A percentile compares a stretch with the other conserved stretches of the same genome.
Evolutionary conservation across 2,329 filamentous ascomycete species (phyloP).

Genomic region (Chrysoporthe cubensis): DNA sequence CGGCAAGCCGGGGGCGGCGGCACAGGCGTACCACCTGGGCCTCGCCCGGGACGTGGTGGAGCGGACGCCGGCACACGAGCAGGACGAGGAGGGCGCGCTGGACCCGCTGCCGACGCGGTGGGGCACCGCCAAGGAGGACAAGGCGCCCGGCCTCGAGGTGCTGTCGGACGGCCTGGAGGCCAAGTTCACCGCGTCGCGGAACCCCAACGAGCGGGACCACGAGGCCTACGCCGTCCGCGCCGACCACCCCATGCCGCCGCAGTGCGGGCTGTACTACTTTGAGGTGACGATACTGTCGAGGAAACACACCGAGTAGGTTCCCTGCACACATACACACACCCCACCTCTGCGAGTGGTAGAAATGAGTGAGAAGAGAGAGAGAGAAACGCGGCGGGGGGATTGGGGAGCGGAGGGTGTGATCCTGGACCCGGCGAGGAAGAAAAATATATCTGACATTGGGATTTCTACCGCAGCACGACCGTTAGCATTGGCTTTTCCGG

Average conservation of each 20-base stretch:
- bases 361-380: neutral
- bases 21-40: slow-evolving; percentile 64
- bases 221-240: slow-evolving; percentile 84
- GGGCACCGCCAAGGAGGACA: slow-evolving; percentile 71
- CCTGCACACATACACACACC: neutral
- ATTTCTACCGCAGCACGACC: slow-evolving; percentile 49
- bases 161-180: slow-evolving; percentile 75
- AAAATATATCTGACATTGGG: neutral
- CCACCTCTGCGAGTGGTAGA: neutral
- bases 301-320: slow-evolving; percentile 59
- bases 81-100: slow-evolving; percentile 59
- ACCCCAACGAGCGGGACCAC: slow-evolving; percentile 58
- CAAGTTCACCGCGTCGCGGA: slow-evolving; percentile 56
- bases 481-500: slow-evolving; percentile 67
- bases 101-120: slow-evolving; percentile 78
- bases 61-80: slow-evolving; percentile 62
- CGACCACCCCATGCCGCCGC: slow-evolving; percentile 82
- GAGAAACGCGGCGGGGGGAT: neutral
- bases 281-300: slow-evolving; percentile 64
- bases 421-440: neutral
- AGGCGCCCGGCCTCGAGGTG: slow-evolving; percentile 73
- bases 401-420: no score
- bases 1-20: slow-evolving; percentile 56
- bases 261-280: slow-evolving; percentile 94
- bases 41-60: slow-evolving; percentile 86